Evolutionary conservation across 352 stramenopile genomes (phyloP), one percentile per base, ranked within the genome.

Genomic region (Globisporangium barbulae): DNA sequence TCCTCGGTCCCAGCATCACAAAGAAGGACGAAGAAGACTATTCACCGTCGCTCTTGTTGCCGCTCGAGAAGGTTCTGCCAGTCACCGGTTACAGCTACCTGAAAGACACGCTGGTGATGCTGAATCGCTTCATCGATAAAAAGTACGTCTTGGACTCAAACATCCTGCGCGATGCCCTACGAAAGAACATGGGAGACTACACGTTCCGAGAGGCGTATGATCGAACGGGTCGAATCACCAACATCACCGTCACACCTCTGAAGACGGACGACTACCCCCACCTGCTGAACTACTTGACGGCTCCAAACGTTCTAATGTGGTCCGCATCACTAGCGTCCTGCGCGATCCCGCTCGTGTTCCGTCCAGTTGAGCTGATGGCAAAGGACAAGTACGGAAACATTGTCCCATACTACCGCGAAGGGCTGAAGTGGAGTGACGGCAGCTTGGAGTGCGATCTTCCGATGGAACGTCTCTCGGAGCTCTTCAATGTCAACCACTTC

Each of bases 401-500:
- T 15, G 84, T 95, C 10, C 84, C 84, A 30, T 93, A 93, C 59
- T 91, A 83, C 35, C 81, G 83, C 39, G 83, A 94, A 74, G 83
- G 85, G 0, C 59, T 90, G 7, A 95, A 97, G 59, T 99, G 97
- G 89, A 97, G 91, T 62, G 97, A 99, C 71, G 97, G 97, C 28
- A 98, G 89, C 56, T 69, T 96, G 45, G 85, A 96, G 68, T 93
- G 83, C 63, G 97, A 99, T 75, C 73, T 99, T 47, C 97, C 97
- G 8, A 99, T 99, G 96, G 88, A 99, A 67, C 81, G 92, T 21
- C 71, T 98, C n/a, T 89, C 83, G 6, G 90, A 98, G 70, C 87
- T 99, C 42, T 99, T 99, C 78, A 99, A 99, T 73, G 93, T 99
- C 21, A 99, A 99, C 71, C 96, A 99, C 67, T 99, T 99, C 64